Conservation (phyloP, 2,329 filamentous ascomycete genomes). For the Cercospora sp. region DNA sequence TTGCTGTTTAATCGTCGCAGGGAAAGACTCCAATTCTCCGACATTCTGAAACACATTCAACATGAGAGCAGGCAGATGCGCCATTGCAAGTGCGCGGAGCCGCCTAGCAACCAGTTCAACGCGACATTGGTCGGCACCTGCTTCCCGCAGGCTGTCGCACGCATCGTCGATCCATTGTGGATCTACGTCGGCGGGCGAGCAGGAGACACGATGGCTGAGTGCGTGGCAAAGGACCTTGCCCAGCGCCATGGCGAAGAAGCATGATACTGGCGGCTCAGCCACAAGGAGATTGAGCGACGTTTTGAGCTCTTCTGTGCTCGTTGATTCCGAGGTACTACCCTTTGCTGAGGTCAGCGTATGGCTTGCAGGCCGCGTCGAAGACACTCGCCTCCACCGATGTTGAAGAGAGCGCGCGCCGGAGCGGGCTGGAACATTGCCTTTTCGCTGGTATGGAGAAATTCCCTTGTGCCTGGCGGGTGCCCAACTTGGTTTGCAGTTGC, state of each 20-base stretch:
- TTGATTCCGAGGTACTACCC: neutral
- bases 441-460: neutral
- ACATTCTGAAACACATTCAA: neutral
- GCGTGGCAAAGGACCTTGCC: neutral
- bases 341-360: neutral
- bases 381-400: neutral
- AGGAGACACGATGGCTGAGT: neutral
- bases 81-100: neutral
- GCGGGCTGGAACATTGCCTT: neutral
- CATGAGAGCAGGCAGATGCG: neutral
- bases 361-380: no score
- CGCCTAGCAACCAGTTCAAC: neutral
- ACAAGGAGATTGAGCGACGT: slow-evolving; percentile 4
- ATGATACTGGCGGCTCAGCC: neutral
- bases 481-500: neutral
- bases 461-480: neutral
- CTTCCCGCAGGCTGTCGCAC: neutral
- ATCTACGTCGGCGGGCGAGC: neutral
- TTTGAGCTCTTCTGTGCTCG: neutral
- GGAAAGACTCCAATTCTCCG: neutral
- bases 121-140: neutral
- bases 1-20: neutral
- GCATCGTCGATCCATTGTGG: neutral
- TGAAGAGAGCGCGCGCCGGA: neutral
- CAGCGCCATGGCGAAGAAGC: neutral